Conservation (phyloP, 805 yeast genomes). For the Sungouiozyma intestinalis region DNA sequence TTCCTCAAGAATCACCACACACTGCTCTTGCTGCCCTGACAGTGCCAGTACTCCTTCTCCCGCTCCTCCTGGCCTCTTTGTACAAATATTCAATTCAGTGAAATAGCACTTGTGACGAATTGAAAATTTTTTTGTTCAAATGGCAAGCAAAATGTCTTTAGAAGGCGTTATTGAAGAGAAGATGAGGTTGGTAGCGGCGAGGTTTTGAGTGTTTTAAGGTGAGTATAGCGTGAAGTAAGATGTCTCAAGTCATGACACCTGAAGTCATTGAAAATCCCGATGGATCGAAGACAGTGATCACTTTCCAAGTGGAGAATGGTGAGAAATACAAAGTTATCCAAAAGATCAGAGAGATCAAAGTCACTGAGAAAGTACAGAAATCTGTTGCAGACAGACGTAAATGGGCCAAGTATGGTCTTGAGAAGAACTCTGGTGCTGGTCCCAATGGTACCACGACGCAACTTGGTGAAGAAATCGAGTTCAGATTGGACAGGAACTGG, state of each 20-base stretch:
- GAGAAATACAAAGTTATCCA: slow-evolving; percentile 83
- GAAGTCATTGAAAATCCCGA: slow-evolving; percentile 69
- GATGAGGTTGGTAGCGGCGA: too few relatives aligned
- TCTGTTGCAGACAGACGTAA: slow-evolving; percentile 77
- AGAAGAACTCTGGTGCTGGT: slow-evolving; percentile 62
- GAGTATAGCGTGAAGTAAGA: too few relatives aligned
- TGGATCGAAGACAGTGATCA: slow-evolving; percentile 81
- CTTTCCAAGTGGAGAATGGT: slow-evolving; percentile 68
- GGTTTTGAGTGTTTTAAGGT: neutral
- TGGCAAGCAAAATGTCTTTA: too few relatives aligned
- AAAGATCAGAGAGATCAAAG: slow-evolving; percentile 64
- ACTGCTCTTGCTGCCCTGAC: too few relatives aligned
- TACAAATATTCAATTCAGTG: too few relatives aligned
- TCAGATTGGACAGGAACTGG: slow-evolving; percentile 68
- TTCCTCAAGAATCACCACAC: neutral
- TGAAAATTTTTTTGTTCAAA: neutral
- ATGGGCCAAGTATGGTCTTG: slow-evolving; percentile 86
- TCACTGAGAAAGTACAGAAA: slow-evolving; percentile 74
- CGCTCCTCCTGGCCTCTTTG: too few relatives aligned
- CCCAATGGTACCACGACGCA: slow-evolving; percentile 85
- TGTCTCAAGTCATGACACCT: slow-evolving; percentile 63
- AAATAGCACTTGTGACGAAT: neutral
- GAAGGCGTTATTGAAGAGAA: too few relatives aligned
- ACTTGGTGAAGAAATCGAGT: slow-evolving; percentile 71
- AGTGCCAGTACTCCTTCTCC: too few relatives aligned